These are phyloP conservation scores for Dictyostelium brefeldianum DNA, from an alignment of 78 protist genomes.

Conservation along the genomic window DNA sequence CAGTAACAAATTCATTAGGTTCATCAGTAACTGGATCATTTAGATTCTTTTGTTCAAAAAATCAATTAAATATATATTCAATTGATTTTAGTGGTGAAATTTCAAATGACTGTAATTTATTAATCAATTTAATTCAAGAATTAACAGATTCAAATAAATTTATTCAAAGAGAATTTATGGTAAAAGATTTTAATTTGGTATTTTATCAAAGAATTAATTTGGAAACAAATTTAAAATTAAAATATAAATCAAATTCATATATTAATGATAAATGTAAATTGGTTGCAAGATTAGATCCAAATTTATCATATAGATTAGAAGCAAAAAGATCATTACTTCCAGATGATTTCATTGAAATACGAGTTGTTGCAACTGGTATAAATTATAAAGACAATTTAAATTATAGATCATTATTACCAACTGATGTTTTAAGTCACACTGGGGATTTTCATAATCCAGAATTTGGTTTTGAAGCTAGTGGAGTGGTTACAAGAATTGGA, in stretches of 20 bases:
- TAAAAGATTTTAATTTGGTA: neutral
- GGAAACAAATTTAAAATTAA: neutral
- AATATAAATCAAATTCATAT: neutral
- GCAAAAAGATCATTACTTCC: neutral
- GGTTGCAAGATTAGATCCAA: neutral
- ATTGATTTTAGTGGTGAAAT: too few species aligned
- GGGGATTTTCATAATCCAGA: neutral
- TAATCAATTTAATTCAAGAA: too few species aligned
- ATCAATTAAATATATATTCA: neutral
- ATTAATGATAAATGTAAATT: neutral
- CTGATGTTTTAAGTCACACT: neutral
- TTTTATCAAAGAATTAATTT: neutral
- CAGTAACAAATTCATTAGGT: neutral
- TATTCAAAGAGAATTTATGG: neutral
- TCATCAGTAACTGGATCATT: conserved; percentile 4
- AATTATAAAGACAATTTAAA: conserved; percentile 34
- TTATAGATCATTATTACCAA: neutral
- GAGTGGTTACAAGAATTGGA: conserved; percentile 39
- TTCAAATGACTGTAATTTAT: too few species aligned
- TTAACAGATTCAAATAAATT: neutral
- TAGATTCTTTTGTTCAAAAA: conserved; percentile 1
- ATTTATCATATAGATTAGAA: conserved; percentile 1
- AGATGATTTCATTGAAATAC: neutral
- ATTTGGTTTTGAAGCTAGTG: conserved; percentile 67
- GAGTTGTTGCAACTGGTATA: conserved; percentile 16